Evolutionary conservation across 1,284 basidiomycete species (phyloP), one percentile per base, ranked within the genome.

Genomic region (Ustilago curta): DNA sequence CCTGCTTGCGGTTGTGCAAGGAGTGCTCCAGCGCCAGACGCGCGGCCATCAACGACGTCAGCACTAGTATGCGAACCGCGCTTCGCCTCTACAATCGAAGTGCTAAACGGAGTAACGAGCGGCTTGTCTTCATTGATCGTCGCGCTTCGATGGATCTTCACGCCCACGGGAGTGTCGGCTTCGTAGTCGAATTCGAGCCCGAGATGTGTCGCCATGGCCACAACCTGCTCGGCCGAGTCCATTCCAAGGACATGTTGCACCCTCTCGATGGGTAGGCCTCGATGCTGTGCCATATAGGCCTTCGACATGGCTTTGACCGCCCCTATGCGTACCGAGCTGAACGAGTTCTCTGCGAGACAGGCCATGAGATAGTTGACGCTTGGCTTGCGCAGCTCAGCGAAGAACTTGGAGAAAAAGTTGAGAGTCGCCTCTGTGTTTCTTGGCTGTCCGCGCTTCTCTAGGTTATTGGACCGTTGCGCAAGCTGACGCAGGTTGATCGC

Each of bases 401-500:
- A 87, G 78, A 88, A 88, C 3, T 87, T 84, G 4, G 92, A 64
- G 90, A 93, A 78, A 87, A 87, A 84, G 79, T 88, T 88, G 56
- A 86, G 85, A n/a, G 87, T 87, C 3, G 87, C 85, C 59, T 87
- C 88, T 1, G 87, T 86, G 70, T 88, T 88, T 39, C 84, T 66
- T 0, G 84, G 83, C 32, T 82, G 73, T 18, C 84, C 82, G 68
- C 87, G 86, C 19, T 85, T 85, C 9, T 87, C 86, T 61, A 87
- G 86, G 59, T 88, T 87, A 81, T 93, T 94, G 71, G 90, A 91
- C 32, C 88, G 87, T 79, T 97, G 96, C 0, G 95, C 93, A 43
- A 91, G 89, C 27, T 89, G 86, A 5, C 93, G 91, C 73, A 98
- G 91, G 27, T 90, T 88, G 25, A 93, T 91, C 0, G 93, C 93